Evolutionary conservation across 495 filamentous ascomycete species (phyloP), one percentile per base, ranked within the genome.

Genomic region (Niebla homalea): DNA sequence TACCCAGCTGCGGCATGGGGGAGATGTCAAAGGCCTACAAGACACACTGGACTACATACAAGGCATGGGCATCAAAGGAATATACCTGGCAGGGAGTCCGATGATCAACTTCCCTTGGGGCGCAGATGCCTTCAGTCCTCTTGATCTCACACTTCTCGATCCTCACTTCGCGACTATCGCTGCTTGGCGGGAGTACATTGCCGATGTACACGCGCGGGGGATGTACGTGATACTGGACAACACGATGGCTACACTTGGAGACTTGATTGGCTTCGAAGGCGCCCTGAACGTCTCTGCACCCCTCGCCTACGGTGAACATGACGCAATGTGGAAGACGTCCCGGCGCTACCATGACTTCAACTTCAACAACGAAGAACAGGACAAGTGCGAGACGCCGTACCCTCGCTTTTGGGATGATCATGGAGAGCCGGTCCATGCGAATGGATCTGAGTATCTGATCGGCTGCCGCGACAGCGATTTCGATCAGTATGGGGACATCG

Each of bases 261-360:
- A 74, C 54, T 56, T 73, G 32, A 67, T 74, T 46, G 70, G 68
- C 1, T 73, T 72, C 56, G 58, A 70, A 26, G 67, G 65, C 21
- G 68, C 64, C 43, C 51, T 70, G 36, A 73, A 74, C 48, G 57
- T 57, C 12, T 66, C 67, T 5, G 63, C 68, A 10, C 66, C 70
- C 12, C 68, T 71, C 43, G 63, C 57, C 5, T 66, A 61, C 35
- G 48, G 54, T 12, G 71, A 74, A 54, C 66, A 72, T 52, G 56
- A 71, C 26, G 64, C 60, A n/a, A 38, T 61, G 39, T 74, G 66
- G 63, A 71, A 72, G 52, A 61, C 58, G 4, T 57, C 64, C 5
- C 50, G 64, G 35, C 49, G 61, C 48, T 74, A 73, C 47, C 64
- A 58, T 29, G 70, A 73, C 49, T 71, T 70, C 23, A 23, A 50